These are phyloP conservation scores for Physcomitrellopsis africana DNA, from an alignment of 225 moss, liverwort and hornwort species.

Conservation along the genomic window DNA sequence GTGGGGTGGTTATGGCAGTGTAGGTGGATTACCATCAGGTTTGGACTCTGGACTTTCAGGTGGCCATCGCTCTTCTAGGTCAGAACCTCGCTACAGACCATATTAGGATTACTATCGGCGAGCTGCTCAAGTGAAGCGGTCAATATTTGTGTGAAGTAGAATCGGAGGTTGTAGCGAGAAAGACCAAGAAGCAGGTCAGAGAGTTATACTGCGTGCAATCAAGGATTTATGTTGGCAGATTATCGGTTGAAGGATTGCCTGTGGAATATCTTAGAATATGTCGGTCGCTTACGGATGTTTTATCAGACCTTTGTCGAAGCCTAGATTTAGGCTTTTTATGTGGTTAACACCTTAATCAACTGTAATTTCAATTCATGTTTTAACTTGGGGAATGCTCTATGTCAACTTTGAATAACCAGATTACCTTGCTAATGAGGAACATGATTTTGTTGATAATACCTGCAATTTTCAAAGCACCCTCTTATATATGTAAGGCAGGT, in stretches of 20 bases:
- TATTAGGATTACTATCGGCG: slow-evolving; percentile 47
- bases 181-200: slow-evolving; percentile 11
- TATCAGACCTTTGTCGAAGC: slow-evolving; percentile 24
- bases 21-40: slow-evolving; percentile 73
- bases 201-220: slow-evolving; percentile 6
- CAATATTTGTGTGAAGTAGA: slow-evolving; percentile 26
- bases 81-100: slow-evolving; percentile 93
- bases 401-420: no score
- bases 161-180: slow-evolving; percentile 23
- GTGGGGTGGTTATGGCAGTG: slow-evolving; percentile 88
- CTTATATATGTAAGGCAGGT: no score
- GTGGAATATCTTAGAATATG: slow-evolving; percentile 18
- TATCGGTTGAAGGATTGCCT: background rate
- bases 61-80: slow-evolving; percentile 79
- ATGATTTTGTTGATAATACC: no score
- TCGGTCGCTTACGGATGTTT: slow-evolving; percentile 18
- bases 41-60: slow-evolving; percentile 72
- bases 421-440: no score
- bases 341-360: slow-evolving; percentile 13
- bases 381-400: no score
- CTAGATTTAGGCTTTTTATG: slow-evolving; percentile 1
- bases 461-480: no score
- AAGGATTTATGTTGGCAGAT: slow-evolving; percentile 13
- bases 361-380: slow-evolving; percentile 19
- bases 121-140: slow-evolving; percentile 17